Evolutionary conservation across 2,329 filamentous ascomycete species (phyloP).

Genomic region (Clonostachys rhizophaga): DNA sequence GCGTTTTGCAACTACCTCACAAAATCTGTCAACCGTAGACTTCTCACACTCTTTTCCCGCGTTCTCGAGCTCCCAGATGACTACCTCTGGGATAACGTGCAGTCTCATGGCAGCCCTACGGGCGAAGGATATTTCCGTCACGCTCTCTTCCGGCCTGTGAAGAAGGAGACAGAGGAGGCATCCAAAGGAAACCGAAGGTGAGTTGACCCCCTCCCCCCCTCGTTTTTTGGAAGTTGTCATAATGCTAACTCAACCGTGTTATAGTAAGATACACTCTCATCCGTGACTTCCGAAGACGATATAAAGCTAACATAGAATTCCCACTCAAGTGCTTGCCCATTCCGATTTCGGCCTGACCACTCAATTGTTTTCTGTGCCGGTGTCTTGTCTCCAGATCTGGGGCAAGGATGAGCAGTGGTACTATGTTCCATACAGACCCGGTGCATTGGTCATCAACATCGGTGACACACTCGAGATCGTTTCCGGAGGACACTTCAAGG

Average conservation of each 20-base stretch:
- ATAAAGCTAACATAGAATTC: too few relatives aligned
- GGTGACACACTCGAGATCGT: slow-evolving; percentile 11
- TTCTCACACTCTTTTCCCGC: slow-evolving; percentile 10
- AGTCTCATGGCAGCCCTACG: slow-evolving; percentile 11
- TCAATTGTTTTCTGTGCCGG: slow-evolving; percentile 8
- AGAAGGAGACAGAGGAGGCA: slow-evolving; percentile 9
- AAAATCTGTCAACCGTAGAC: slow-evolving; percentile 10
- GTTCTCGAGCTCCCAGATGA: slow-evolving; percentile 11
- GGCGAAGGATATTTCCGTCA: slow-evolving; percentile 12
- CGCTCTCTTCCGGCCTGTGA: slow-evolving; percentile 9
- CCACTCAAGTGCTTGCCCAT: neutral
- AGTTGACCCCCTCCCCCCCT: too few relatives aligned
- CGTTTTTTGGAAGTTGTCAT: too few relatives aligned
- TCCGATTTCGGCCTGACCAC: slow-evolving; percentile 7
- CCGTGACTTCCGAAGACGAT: too few relatives aligned
- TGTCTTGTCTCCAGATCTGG: slow-evolving; percentile 12
- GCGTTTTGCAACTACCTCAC: slow-evolving; percentile 10
- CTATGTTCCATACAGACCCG: slow-evolving; percentile 11
- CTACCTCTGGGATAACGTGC: slow-evolving; percentile 11
- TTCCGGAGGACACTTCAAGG: slow-evolving; percentile 11
- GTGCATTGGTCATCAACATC: slow-evolving; percentile 11
- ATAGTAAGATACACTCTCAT: too few relatives aligned
- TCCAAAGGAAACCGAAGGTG: slow-evolving; percentile 10
- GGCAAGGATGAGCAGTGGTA: slow-evolving; percentile 11
- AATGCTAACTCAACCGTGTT: too few relatives aligned